Base-by-base conservation (phyloP, 1,284 basidiomycete genomes). In the Pseudozyma sp. region DNA sequence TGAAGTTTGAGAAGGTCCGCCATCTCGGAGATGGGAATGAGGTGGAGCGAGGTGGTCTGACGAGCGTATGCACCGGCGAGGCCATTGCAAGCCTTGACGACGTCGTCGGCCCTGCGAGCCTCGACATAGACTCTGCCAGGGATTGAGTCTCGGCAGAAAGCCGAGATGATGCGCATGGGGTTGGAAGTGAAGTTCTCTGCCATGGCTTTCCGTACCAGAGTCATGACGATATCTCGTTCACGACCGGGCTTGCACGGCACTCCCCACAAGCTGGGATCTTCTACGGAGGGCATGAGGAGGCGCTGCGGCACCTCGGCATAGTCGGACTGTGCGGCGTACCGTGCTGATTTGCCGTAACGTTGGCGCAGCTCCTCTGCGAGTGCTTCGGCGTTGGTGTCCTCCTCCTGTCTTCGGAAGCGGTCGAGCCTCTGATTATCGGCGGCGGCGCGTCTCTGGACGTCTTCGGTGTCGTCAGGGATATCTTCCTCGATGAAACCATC, bases 21-120 rank as follows among this genome's bases (percentile, higher is more conserved):
- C 96, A 99, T 99, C 87, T 99, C 96, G 77, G 97, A 94, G 71
- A 98, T 95, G 8, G 95, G 95, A 1, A 99, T 94, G 42, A 98
- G 89, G 43, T 90, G 88, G 68, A 94, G 89, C 17, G 92, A 92
- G 33, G 69, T 68, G 39, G 74, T 71, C 54, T 91, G 90, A 37
- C 75, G 67, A 4, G 75, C 76, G 85, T 94, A 99, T 54, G 96
- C 90, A 57, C 95, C 96, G 54, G 98, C 93, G 45, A 99, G 90
- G 35, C 95, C 96, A 60, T 90, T 89, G 82, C 93, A 90, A 3
- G 95, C 94, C 52, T 92, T 89, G 73, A 88, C 89, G 64, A 98
- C 96, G 79, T 94, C 90, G 63, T 93, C 91, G 31, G 93, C 89
- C 70, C 91, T 91, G 49, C 92, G 89, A 7, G 96, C 94, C 85